Percentiles rank a stretch among this genome's conserved stretches.
Conservation (phyloP, 169 alveolate species). For the Cryptosporidium bovis region DNA sequence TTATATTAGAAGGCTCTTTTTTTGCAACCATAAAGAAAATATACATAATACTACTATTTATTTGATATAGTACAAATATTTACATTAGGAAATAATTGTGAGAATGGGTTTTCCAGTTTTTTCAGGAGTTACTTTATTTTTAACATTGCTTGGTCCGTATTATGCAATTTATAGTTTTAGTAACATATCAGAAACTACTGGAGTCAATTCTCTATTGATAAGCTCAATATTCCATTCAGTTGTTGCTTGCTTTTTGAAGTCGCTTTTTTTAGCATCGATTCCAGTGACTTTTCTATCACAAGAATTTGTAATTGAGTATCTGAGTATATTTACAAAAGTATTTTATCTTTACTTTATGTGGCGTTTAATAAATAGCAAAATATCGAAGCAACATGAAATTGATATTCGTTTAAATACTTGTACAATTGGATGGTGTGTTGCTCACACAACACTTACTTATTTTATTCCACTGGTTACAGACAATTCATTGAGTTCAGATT, state of each 20-base stretch:
- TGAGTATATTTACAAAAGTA: slow-evolving; percentile 35
- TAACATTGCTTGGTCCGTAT: slow-evolving; percentile 52
- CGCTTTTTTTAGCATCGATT: slow-evolving; percentile 59
- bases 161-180: slow-evolving; percentile 23
- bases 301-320: slow-evolving; percentile 12
- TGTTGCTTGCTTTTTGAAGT: slow-evolving; percentile 18
- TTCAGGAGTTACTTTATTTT: slow-evolving; percentile 39
- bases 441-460: slow-evolving; percentile 29
- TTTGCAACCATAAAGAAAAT: neutral
- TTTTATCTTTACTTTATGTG: slow-evolving; percentile 27
- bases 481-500: slow-evolving; percentile 37
- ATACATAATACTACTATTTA: neutral
- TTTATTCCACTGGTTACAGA: slow-evolving; percentile 61
- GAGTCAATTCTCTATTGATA: slow-evolving; percentile 27
- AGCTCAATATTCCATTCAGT: slow-evolving; percentile 50
- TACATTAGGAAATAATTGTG: neutral
- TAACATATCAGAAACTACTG: slow-evolving; percentile 20
- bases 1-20: no score
- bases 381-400: slow-evolving; percentile 48
- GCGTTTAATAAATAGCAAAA: slow-evolving; percentile 17
- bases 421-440: slow-evolving; percentile 54
- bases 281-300: slow-evolving; percentile 8
- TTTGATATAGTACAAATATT: neutral
- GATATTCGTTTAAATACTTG: slow-evolving; percentile 32
- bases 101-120: slow-evolving; percentile 71